Percentiles rank a stretch among this genome's conserved stretches.
Conservation (phyloP, 1,284 basidiomycete species). For the Meripilus lineatus region DNA sequence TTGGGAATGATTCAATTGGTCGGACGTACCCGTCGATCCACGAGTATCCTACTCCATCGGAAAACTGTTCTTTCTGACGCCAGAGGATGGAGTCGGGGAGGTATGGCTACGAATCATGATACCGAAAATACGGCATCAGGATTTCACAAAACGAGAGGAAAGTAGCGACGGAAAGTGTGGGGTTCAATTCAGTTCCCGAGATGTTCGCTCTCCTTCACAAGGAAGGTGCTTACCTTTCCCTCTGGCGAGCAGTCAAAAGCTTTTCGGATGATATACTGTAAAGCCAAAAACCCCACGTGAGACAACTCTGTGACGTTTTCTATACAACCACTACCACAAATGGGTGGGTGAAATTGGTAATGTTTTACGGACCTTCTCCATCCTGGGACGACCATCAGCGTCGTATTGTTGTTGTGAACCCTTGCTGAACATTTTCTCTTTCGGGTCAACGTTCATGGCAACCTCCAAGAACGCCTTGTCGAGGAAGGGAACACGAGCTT, state of each 20-base stretch:
- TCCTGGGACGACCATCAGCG: conserved; percentile 80
- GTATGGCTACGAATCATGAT: conserved; percentile 70
- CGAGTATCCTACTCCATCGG: conserved; percentile 98
- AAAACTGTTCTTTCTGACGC: conserved; percentile 99
- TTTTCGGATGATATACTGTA: conserved; percentile 92
- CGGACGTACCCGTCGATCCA: conserved; percentile 95
- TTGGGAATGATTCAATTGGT: too few species aligned
- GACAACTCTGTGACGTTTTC: too few species aligned
- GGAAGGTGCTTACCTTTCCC: conserved; percentile 56
- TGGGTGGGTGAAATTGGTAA: background rate
- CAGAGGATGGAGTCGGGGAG: conserved; percentile 93
- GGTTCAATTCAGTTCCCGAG: too few species aligned
- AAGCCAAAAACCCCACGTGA: too few species aligned
- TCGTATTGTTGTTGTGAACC: conserved; percentile 73
- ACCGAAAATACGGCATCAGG: background rate
- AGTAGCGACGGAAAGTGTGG: background rate
- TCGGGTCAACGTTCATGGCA: conserved; percentile 87
- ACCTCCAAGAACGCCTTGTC: conserved; percentile 96
- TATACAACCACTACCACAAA: conserved; percentile 1
- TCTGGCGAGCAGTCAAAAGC: conserved; percentile 91
- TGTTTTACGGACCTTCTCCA: conserved; percentile 83
- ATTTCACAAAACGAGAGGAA: background rate
- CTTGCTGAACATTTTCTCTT: conserved; percentile 90
- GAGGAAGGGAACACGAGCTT: conserved; percentile 98
- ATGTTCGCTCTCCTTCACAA: too few species aligned